Base-by-base conservation (phyloP, 169 alveolate genomes). In the Babesia sp. region DNA sequence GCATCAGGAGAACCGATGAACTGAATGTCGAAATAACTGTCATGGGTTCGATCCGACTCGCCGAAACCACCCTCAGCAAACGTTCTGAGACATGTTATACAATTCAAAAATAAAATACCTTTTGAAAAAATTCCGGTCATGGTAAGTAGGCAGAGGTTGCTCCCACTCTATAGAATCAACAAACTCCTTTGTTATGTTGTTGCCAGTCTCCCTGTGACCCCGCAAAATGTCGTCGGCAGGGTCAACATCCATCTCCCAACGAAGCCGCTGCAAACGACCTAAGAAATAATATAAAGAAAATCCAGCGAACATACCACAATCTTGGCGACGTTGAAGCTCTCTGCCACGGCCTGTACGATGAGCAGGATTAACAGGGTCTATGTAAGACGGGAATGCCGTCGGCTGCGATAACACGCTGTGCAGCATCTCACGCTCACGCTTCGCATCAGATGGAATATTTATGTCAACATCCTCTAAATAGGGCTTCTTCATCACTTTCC, bases 1-100 rank as follows among this genome's bases (percentile, higher is more conserved):
- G 93, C 83, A 42, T 91, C 94, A 12, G 91, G 86, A 11, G 92
- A 83, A 5, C 95, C 95, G 12, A 91, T 75, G 68, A 91, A 91
- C 82, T 91, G 95, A 2, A 89, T 85, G 64, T 91, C 95, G 61
- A 87, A 91, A 72, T 87, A 91, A 50, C 79, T 68, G 68, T 91
- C 94, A 33, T 48, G 63, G 7, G 86, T 83, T 34, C 91, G 66
- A 45, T 85, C 91, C 41, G 81, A 64, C 48, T 82, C 91, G 22
- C 91, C 91, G 51, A 70, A 83, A 7, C 94, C 94, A 39, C 92
- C 87, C 70, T 91, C 93, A 37, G 69, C 46, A 67, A 64, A 59
- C 14, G 88, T 75, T 70, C 95, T 91, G 79, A 41, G 69, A 37
- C 50, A 76, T 8, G 42, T 76, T 7, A 11, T 22, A 0, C n/a